These are phyloP conservation scores for Spiromastix sp. DNA, from an alignment of 2,329 filamentous ascomycete genomes.

Conservation along the genomic window DNA sequence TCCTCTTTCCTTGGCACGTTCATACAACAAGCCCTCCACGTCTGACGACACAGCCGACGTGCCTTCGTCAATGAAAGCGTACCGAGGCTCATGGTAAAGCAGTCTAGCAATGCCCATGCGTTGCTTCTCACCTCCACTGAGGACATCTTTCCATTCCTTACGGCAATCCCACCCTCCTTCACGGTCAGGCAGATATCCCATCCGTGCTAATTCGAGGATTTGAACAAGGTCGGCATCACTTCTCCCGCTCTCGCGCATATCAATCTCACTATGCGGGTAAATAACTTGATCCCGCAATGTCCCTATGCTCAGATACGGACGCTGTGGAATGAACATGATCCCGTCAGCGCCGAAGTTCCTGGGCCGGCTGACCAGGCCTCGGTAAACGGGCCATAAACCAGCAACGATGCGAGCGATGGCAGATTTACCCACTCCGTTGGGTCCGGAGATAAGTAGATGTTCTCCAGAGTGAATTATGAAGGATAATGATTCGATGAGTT, in stretches of 20 bases:
- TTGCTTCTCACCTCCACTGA: slow-evolving; percentile 97
- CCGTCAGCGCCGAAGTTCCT: slow-evolving; percentile 73
- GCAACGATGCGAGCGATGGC: slow-evolving; percentile 80
- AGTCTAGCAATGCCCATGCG: slow-evolving; percentile 82
- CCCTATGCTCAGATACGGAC: slow-evolving; percentile 83
- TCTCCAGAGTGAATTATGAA: slow-evolving; percentile 85
- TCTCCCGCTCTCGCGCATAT: slow-evolving; percentile 76
- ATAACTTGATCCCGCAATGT: slow-evolving; percentile 95
- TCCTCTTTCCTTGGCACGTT: slow-evolving; percentile 81
- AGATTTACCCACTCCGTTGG: slow-evolving; percentile 90
- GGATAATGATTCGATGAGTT: slow-evolving; percentile 77
- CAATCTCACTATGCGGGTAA: slow-evolving; percentile 87
- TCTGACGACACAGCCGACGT: slow-evolving; percentile 91
- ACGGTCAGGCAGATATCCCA: slow-evolving; percentile 81
- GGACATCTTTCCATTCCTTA: slow-evolving; percentile 97
- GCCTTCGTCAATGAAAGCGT: slow-evolving; percentile 90
- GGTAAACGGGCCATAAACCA: slow-evolving; percentile 91
- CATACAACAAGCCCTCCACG: slow-evolving; percentile 87
- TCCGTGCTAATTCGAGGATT: slow-evolving; percentile 69
- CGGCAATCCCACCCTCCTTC: slow-evolving; percentile 95
- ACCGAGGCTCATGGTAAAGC: slow-evolving; percentile 88
- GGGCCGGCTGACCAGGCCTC: slow-evolving; percentile 80
- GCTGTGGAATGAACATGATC: slow-evolving; percentile 96
- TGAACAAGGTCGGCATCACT: slow-evolving; percentile 67
- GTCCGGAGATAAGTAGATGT: slow-evolving; percentile 86